These are phyloP conservation scores for Pelargonium fulgidum DNA, from an alignment of 441 rosid genomes.

Conservation along the genomic window DNA sequence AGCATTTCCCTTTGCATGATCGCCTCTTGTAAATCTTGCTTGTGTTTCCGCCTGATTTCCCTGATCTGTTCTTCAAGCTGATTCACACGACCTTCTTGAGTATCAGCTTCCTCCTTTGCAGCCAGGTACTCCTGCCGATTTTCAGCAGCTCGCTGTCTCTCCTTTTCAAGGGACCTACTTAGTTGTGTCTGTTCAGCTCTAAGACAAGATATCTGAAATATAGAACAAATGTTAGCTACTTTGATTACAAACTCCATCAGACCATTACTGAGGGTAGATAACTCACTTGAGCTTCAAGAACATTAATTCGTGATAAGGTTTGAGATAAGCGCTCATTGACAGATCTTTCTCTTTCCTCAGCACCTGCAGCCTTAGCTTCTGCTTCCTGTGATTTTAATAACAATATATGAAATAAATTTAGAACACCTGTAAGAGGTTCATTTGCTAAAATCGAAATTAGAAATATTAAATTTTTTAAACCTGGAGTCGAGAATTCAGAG, in stretches of 20 bases:
- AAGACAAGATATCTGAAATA: constrained; percentile 76
- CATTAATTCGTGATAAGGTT: constrained; percentile 85
- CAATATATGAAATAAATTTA: constrained; percentile 14
- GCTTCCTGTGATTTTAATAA: constrained; percentile 61
- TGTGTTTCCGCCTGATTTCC: constrained; percentile 71
- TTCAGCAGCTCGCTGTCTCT: constrained; percentile 96
- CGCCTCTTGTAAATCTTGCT: constrained; percentile 83
- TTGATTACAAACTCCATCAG: constrained; percentile 14
- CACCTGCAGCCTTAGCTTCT: constrained; percentile 79
- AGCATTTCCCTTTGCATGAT: constrained; percentile 65
- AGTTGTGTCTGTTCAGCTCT: constrained; percentile 92
- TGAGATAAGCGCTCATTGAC: constrained; percentile 87
- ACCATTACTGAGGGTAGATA: constrained; percentile 15
- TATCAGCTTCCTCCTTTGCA: constrained; percentile 95
- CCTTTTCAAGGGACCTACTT: constrained; percentile 91
- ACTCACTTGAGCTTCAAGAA: constrained; percentile 88
- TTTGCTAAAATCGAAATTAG: background rate
- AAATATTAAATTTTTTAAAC: constrained; percentile 31
- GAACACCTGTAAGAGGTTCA: constrained; percentile 17
- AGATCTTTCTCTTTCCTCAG: constrained; percentile 89
- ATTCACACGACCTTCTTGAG: constrained; percentile 77
- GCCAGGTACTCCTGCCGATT: constrained; percentile 92
- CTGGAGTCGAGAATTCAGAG: constrained; percentile 80
- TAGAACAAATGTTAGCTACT: constrained; percentile 25
- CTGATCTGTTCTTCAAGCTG: constrained; percentile 81